Conservation (phyloP, 768 basidiomycete genomes). For the Suillus luteus region DNA sequence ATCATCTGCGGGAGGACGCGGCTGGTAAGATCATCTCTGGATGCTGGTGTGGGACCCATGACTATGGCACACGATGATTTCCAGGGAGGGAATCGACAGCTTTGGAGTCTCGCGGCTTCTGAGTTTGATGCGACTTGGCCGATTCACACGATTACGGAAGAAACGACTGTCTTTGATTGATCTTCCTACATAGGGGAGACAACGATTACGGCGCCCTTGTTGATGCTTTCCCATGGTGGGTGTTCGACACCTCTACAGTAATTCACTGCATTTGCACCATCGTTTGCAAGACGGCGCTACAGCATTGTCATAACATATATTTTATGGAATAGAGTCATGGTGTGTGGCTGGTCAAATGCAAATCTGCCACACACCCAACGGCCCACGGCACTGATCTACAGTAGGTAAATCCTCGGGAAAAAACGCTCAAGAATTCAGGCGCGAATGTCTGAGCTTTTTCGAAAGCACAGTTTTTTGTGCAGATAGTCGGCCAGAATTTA, state of each 20-base stretch:
- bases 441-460: background rate
- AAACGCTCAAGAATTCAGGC: background rate
- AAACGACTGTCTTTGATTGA: background rate
- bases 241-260: background rate
- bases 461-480: background rate
- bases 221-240: background rate
- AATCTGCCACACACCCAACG: too few species aligned
- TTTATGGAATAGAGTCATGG: background rate
- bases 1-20: constrained; percentile 35
- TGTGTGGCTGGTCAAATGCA: background rate
- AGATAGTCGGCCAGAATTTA: background rate
- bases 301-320: background rate
- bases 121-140: background rate
- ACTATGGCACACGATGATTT: background rate
- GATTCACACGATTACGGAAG: constrained; percentile 1
- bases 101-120: background rate
- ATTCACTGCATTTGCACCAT: background rate
- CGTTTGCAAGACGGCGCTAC: background rate
- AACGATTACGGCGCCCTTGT: background rate
- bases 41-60: constrained; percentile 15
- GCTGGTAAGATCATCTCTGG: constrained; percentile 30
- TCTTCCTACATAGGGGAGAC: background rate
- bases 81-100: background rate
- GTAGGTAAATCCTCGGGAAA: background rate
- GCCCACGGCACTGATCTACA: background rate